Base-by-base conservation (phyloP, 768 basidiomycete genomes). In the Amyloporia xantha region DNA sequence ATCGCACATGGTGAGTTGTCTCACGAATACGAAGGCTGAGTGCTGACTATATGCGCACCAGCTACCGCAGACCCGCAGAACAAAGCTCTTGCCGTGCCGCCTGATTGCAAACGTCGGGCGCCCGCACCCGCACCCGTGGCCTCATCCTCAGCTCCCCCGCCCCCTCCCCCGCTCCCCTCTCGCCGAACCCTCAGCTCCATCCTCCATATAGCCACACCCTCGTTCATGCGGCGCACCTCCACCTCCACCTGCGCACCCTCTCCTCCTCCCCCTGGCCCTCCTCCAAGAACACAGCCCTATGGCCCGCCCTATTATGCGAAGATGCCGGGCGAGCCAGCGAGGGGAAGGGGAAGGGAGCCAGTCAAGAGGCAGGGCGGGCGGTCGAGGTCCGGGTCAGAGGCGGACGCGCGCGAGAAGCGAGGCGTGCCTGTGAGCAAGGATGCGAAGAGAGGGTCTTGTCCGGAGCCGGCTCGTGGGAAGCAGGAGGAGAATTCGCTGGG, bases 241-340 rank as follows among this genome's bases (percentile, higher is more conserved):
- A 39, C 15, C 38, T 39, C 38, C 38, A 13, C 9, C n/a, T 21
- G 20, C 38, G 15, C 9, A 39, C 19, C n/a, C n/a, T n/a, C n/a
- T 39, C 38, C 19, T 39, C 20, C 9, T 39, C 17, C 10, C 17
- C 38, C 38, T 9, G 19, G 38, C 19, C 38, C 20, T n/a, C 38
- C 49, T 15, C 43, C 40, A 3, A 54, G 61, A 17, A 62, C 61
- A 17, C 59, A 60, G 54, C 61, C 61, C 21, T 59, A 60, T 43
- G 56, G 52, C 15, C 48, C 55, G 28, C 61, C 61, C 11, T 57
- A 60, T 36, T 60, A 44, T 33, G 57, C 59, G 1, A 35, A 52
- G 15, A 54, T 54, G 53, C 61, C 61, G 7, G 28, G 17, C 5
- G 20, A 45, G 12, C 9, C 30, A 28, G 44, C n/a, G n/a, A n/a